A percentile compares a stretch with the other conserved stretches of the same genome.
Conservation (phyloP, 2,329 filamentous ascomycete species). For the Simplicillium aogashimaense region DNA sequence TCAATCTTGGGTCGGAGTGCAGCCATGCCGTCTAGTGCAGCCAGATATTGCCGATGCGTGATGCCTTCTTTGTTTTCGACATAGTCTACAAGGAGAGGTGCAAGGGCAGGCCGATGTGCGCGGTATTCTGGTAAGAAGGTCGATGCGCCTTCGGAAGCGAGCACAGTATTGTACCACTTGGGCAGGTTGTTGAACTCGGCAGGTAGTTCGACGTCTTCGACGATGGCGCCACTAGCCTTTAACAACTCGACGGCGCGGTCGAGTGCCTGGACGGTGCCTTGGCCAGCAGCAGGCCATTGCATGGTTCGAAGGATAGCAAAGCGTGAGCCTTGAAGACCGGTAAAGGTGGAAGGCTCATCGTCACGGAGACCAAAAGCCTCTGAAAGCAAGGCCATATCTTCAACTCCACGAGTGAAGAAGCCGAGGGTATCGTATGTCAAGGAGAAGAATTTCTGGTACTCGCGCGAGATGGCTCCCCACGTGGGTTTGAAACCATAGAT, state of each 20-base stretch:
- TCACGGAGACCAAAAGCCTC: slow-evolving; percentile 44
- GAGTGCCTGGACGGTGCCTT: slow-evolving; percentile 32
- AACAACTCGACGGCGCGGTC: slow-evolving; percentile 28
- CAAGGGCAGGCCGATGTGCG: slow-evolving; percentile 34
- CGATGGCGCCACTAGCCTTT: slow-evolving; percentile 34
- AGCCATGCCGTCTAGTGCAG: slow-evolving; percentile 43
- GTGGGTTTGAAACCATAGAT: slow-evolving; percentile 58
- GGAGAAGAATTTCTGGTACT: slow-evolving; percentile 50
- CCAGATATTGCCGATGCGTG: slow-evolving; percentile 35
- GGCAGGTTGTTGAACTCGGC: slow-evolving; percentile 35
- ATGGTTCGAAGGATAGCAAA: slow-evolving; percentile 46
- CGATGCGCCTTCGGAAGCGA: slow-evolving; percentile 40
- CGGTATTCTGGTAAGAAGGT: slow-evolving; percentile 45
- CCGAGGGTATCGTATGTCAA: slow-evolving; percentile 53
- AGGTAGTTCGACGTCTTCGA: slow-evolving; percentile 46
- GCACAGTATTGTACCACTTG: slow-evolving; percentile 40
- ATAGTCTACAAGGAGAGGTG: slow-evolving; percentile 31
- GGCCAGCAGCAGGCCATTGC: slow-evolving; percentile 37
- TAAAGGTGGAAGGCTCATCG: slow-evolving; percentile 23
- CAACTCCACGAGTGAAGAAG: slow-evolving; percentile 45
- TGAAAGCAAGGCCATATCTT: slow-evolving; percentile 47
- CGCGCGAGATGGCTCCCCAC: slow-evolving; percentile 51
- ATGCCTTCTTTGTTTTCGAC: slow-evolving; percentile 37
- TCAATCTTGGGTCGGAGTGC: slow-evolving; percentile 45
- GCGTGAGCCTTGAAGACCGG: slow-evolving; percentile 33